Evolutionary conservation across 1,139 yeast genomes (phyloP).

Genomic region (Debaryomycetaceae sp.): DNA sequence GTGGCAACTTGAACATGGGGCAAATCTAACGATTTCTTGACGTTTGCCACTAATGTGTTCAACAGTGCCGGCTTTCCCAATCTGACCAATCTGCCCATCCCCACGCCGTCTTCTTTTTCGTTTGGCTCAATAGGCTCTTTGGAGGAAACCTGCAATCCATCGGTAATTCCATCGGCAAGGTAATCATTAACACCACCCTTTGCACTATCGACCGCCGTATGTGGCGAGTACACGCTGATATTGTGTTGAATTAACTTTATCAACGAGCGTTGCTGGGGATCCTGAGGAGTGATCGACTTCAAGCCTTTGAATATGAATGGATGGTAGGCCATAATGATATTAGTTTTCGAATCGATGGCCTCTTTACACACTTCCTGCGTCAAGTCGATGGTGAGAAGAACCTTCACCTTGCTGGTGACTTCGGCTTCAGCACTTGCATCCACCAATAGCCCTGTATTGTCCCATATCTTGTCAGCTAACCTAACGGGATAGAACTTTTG

Average conservation of each 20-base stretch:
- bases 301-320: slow-evolving; percentile 92
- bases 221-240: slow-evolving; percentile 89
- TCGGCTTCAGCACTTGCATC: slow-evolving; percentile 36
- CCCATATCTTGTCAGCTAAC: slow-evolving; percentile 88
- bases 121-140: slow-evolving; percentile 30
- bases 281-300: slow-evolving; percentile 63
- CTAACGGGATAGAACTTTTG: slow-evolving; percentile 69
- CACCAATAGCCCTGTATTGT: slow-evolving; percentile 84
- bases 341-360: slow-evolving; percentile 54
- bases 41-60: slow-evolving; percentile 41
- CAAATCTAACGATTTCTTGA: slow-evolving; percentile 55
- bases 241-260: slow-evolving; percentile 69
- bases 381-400: slow-evolving; percentile 78
- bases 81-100: slow-evolving; percentile 76
- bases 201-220: slow-evolving; percentile 94
- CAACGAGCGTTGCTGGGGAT: slow-evolving; percentile 80
- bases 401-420: slow-evolving; percentile 26
- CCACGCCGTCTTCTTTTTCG: slow-evolving; percentile 45
- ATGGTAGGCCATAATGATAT: slow-evolving; percentile 80
- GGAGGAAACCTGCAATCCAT: slow-evolving; percentile 16
- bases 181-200: slow-evolving; percentile 91
- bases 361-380: slow-evolving; percentile 84
- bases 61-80: slow-evolving; percentile 46
- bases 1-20: slow-evolving; percentile 62
- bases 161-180: slow-evolving; percentile 62